Conservation (phyloP, 1,139 yeast genomes). For the Taiozyma sp. region DNA sequence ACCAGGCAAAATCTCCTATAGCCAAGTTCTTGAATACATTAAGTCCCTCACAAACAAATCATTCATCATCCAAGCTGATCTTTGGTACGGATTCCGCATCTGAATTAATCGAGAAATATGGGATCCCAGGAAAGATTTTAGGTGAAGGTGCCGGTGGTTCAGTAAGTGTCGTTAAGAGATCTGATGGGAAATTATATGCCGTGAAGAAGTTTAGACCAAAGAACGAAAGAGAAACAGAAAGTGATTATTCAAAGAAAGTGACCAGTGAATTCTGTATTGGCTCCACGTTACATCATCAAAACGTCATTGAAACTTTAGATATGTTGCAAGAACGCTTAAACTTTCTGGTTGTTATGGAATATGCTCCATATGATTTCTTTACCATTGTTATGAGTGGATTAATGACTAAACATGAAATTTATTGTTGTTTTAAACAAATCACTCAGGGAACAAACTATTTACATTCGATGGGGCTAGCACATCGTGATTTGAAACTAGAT, state of each 20-base stretch:
- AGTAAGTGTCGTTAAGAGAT: conserved; percentile 50
- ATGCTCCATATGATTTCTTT: conserved; percentile 69
- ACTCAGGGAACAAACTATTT: conserved; percentile 54
- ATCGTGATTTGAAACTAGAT: conserved; percentile 70
- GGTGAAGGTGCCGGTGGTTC: conserved; percentile 82
- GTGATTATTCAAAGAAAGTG: conserved; percentile 57
- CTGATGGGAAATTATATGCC: conserved; percentile 52
- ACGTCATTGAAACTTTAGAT: conserved; percentile 60
- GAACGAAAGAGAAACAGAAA: conserved; percentile 43
- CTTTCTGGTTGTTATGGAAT: conserved; percentile 68
- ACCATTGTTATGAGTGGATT: conserved; percentile 71
- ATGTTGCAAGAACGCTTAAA: conserved; percentile 46
- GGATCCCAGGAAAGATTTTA: conserved; percentile 50
- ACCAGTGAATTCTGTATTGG: conserved; percentile 63
- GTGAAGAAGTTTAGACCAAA: conserved; percentile 62
- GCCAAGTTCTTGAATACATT: conserved; percentile 12
- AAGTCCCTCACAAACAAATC: conserved; percentile 13
- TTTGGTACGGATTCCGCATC: conserved; percentile 33
- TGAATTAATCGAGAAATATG: conserved; percentile 44
- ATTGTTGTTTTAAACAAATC: conserved; percentile 67
- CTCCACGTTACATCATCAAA: conserved; percentile 52
- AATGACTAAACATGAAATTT: conserved; percentile 51
- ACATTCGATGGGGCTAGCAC: conserved; percentile 67
- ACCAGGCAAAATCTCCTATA: conserved; percentile 5
- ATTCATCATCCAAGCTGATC: conserved; percentile 22